A percentile compares a stretch with the other conserved stretches of the same genome.
These are phyloP conservation scores for Colletotrichum euphorbiae DNA, from an alignment of 2,329 filamentous ascomycete species.

Conservation along the genomic window DNA sequence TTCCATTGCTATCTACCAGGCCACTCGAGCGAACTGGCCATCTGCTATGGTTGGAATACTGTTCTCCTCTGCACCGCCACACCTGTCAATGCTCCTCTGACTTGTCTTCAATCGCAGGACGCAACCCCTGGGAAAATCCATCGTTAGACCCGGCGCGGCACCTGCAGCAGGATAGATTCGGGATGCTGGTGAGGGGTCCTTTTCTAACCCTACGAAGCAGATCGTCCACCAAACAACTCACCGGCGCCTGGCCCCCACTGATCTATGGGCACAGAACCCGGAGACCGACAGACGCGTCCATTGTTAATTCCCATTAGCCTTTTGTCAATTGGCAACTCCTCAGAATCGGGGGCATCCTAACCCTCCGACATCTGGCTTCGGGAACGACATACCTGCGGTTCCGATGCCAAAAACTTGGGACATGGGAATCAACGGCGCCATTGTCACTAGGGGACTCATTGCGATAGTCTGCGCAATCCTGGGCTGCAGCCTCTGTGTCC, in stretches of 20 bases:
- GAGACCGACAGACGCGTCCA: too few relatives aligned
- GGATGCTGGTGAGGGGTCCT: background rate
- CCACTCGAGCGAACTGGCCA: background rate
- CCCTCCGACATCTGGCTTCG: background rate
- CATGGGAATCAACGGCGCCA: background rate
- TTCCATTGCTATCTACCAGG: background rate
- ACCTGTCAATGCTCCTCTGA: too few relatives aligned
- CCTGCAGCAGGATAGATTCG: constrained; percentile 5
- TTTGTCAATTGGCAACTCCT: too few relatives aligned
- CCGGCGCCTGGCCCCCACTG: too few relatives aligned
- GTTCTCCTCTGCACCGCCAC: too few relatives aligned
- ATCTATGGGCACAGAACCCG: too few relatives aligned
- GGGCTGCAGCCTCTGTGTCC: too few relatives aligned
- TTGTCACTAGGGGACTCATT: background rate
- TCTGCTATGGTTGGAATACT: too few relatives aligned
- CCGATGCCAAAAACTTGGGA: background rate
- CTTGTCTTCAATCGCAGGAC: too few relatives aligned
- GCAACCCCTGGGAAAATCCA: constrained; percentile 17
- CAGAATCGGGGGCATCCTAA: background rate
- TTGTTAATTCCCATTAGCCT: too few relatives aligned
- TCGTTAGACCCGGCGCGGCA: background rate
- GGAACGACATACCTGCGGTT: constrained; percentile 3
- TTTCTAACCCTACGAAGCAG: background rate
- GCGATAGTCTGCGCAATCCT: too few relatives aligned
- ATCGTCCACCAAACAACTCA: background rate